Percentiles rank a stretch among this genome's conserved stretches.
Conservation (phyloP, 306 rosid genomes). For the Glycine latifolia region DNA sequence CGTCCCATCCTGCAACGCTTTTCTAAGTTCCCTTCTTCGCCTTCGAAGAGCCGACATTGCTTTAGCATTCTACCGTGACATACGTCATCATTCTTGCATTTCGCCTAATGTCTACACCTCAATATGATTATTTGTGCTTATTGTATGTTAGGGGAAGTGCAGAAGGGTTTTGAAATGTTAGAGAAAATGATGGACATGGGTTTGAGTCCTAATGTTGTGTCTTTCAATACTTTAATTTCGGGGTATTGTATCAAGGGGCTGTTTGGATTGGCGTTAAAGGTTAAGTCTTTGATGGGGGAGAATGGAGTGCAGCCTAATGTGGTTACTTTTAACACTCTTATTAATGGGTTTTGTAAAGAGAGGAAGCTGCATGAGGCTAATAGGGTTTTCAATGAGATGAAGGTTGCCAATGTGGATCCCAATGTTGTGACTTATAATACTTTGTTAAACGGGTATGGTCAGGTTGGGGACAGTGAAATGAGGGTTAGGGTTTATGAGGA, state of each 20-base stretch:
- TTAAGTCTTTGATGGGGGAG: slow-evolving; percentile 61
- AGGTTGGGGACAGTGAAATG: slow-evolving; percentile 67
- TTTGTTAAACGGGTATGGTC: slow-evolving; percentile 75
- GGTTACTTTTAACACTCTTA: slow-evolving; percentile 74
- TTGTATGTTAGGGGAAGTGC: slow-evolving; percentile 71
- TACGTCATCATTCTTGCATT: slow-evolving; percentile 58
- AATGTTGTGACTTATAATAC: slow-evolving; percentile 73
- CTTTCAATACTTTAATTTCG: slow-evolving; percentile 75
- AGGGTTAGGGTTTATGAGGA: slow-evolving; percentile 71
- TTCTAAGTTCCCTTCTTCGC: slow-evolving; percentile 66
- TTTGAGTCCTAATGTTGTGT: slow-evolving; percentile 64
- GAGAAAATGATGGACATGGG: too few species aligned
- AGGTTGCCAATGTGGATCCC: slow-evolving; percentile 64
- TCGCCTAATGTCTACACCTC: slow-evolving; percentile 65
- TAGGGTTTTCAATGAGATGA: slow-evolving; percentile 74
- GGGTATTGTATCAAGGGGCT: slow-evolving; percentile 80
- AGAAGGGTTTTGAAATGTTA: slow-evolving; percentile 61
- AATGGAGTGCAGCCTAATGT: slow-evolving; percentile 66
- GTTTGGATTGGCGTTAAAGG: slow-evolving; percentile 63
- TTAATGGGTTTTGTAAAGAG: slow-evolving; percentile 74
- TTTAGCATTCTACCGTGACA: slow-evolving; percentile 61
- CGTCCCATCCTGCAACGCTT: slow-evolving; percentile 80
- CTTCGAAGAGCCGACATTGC: slow-evolving; percentile 66
- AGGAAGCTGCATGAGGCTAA: slow-evolving; percentile 76
- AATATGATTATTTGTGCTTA: slow-evolving; percentile 76